These are phyloP conservation scores for Hanseniaspora vineae DNA, from an alignment of 805 yeast genomes.

Conservation along the genomic window DNA sequence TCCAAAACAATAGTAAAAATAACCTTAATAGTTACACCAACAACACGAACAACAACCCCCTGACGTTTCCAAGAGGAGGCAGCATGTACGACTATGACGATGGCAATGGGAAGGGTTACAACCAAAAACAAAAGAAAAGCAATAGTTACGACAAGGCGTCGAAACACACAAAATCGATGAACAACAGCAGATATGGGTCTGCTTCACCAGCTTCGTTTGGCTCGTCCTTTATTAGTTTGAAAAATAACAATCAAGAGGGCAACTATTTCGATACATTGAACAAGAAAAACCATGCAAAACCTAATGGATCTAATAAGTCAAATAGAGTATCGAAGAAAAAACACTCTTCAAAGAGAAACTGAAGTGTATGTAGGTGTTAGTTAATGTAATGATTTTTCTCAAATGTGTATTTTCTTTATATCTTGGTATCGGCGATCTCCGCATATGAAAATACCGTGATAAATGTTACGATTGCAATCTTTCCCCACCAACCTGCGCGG, in stretches of 20 bases:
- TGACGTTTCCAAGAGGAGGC: slow-evolving; percentile 3
- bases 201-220: not conserved
- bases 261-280: not conserved
- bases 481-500: too few relatives aligned
- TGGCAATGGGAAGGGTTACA: slow-evolving; percentile 1
- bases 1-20: slow-evolving; percentile 4
- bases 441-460: too few relatives aligned
- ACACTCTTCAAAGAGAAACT: too few relatives aligned
- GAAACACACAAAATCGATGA: not conserved
- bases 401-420: too few relatives aligned
- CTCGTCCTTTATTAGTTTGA: too few relatives aligned
- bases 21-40: slow-evolving; percentile 7
- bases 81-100: slow-evolving; percentile 3
- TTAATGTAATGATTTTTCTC: too few relatives aligned
- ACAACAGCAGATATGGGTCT: not conserved
- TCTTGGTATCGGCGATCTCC: too few relatives aligned
- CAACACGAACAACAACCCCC: slow-evolving; percentile 5
- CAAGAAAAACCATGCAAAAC: too few relatives aligned
- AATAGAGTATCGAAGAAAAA: too few relatives aligned
- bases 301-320: too few relatives aligned
- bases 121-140: not conserved
- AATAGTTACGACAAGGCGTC: not conserved
- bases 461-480: too few relatives aligned
- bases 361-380: too few relatives aligned
- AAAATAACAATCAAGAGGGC: not conserved